Conservation (phyloP, 1,284 basidiomycete species). For the Puccinia coronata region DNA sequence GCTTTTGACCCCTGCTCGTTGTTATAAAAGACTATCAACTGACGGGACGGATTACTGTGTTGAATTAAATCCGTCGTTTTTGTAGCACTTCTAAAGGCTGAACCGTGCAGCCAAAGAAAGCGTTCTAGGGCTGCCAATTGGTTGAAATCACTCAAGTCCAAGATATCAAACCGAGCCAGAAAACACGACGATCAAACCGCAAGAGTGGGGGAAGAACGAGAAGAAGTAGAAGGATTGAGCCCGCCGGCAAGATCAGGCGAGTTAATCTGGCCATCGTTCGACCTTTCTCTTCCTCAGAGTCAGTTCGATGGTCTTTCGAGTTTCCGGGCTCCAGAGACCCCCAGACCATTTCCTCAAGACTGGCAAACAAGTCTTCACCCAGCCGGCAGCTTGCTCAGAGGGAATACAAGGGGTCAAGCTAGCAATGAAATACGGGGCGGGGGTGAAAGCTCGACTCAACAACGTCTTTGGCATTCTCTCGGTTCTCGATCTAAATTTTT, state of each 20-base stretch:
- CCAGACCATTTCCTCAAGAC: conserved; percentile 18
- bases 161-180: background rate
- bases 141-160: background rate
- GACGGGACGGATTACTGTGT: too few relatives aligned
- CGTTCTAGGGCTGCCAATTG: background rate
- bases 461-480: background rate
- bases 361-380: conserved; percentile 14
- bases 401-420: too few relatives aligned
- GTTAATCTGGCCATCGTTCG: background rate
- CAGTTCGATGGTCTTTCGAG: too few relatives aligned
- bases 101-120: background rate
- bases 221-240: background rate
- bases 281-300: conserved; percentile 4
- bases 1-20: background rate
- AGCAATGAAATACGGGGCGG: background rate
- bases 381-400: background rate
- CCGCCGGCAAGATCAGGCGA: background rate
- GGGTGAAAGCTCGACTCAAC: background rate
- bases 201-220: background rate
- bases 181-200: background rate
- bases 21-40: too few relatives aligned
- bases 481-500: conserved; percentile 20
- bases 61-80: too few relatives aligned
- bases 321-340: background rate
- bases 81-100: too few relatives aligned